Conservation (phyloP, 73 alveolate genomes). For the Paramecium sexaurelia region DNA sequence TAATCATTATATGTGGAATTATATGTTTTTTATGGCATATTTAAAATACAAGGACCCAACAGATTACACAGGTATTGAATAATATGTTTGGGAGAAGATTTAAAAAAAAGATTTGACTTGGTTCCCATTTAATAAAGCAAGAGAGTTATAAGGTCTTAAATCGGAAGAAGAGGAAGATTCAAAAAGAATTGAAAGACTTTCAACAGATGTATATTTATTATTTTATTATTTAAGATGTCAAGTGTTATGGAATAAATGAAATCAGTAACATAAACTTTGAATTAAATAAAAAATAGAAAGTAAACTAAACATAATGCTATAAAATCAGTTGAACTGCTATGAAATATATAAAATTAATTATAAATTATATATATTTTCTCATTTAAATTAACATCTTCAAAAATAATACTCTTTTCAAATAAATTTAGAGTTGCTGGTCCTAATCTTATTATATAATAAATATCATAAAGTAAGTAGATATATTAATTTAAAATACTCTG, state of each 20-base stretch:
- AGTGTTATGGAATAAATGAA: constrained; percentile 42
- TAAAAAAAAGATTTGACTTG: constrained; percentile 59
- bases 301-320: background rate
- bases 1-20: constrained; percentile 86
- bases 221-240: background rate
- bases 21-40: constrained; percentile 79
- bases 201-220: background rate
- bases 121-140: constrained; percentile 67
- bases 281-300: constrained; percentile 1
- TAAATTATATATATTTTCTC: background rate
- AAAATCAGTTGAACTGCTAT: background rate
- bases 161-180: constrained; percentile 65
- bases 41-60: constrained; percentile 71
- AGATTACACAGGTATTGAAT: constrained; percentile 72
- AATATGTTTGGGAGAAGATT: constrained; percentile 53
- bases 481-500: no score
- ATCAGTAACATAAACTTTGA: background rate
- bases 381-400: background rate
- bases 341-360: background rate
- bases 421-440: no score
- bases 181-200: background rate
- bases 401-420: no score
- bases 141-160: constrained; percentile 56
- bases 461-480: background rate
- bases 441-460: background rate